Percentiles rank a stretch among this genome's conserved stretches.
These are phyloP conservation scores for Phytophthora agathidicida DNA, from an alignment of 352 stramenopile genomes.

Conservation along the genomic window DNA sequence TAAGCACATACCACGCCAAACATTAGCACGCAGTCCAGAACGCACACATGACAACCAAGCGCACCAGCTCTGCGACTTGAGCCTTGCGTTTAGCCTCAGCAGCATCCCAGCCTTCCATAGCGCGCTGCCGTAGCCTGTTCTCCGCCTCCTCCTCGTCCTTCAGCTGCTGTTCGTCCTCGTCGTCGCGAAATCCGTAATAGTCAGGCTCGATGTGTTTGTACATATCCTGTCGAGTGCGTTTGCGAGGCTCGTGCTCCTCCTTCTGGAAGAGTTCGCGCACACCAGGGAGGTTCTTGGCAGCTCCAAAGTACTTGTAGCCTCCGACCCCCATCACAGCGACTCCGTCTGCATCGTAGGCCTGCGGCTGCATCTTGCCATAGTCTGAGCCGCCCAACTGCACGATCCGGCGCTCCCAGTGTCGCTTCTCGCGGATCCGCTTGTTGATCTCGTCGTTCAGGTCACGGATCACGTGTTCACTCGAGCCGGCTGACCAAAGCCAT, in stretches of 20 bases:
- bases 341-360: conserved; percentile 82
- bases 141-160: conserved; percentile 56
- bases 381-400: conserved; percentile 91
- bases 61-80: conserved; percentile 45
- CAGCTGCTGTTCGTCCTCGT: conserved; percentile 64
- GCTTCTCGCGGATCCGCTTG: conserved; percentile 95
- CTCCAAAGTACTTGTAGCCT: conserved; percentile 98
- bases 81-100: conserved; percentile 46
- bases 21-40: conserved; percentile 2
- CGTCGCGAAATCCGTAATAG: conserved; percentile 82
- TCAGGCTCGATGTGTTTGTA: conserved; percentile 90
- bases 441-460: conserved; percentile 99
- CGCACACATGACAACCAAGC: conserved; percentile 1
- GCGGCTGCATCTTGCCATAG: conserved; percentile 85
- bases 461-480: conserved; percentile 95
- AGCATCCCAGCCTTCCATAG: conserved; percentile 62
- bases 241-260: conserved; percentile 62
- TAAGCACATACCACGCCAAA: background rate
- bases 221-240: conserved; percentile 83
- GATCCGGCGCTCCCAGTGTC: conserved; percentile 88
- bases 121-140: conserved; percentile 47
- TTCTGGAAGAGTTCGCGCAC: conserved; percentile 95
- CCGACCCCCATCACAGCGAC: conserved; percentile 61
- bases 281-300: conserved; percentile 95
- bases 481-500: conserved; percentile 53